Evolutionary conservation across 1,284 basidiomycete species (phyloP).

Genomic region (Cryptococcus sp.): DNA sequence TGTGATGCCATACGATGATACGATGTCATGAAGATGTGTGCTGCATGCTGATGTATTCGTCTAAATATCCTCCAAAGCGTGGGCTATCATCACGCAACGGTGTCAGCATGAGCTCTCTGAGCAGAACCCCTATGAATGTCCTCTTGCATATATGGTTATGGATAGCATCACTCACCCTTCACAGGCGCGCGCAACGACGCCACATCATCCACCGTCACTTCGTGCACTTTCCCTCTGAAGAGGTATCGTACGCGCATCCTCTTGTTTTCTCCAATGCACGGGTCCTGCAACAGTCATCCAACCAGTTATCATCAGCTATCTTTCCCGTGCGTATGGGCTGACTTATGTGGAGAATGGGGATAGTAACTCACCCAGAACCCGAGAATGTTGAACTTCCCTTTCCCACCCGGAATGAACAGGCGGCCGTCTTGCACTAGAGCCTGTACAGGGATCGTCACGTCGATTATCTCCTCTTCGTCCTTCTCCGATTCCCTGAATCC

Average conservation of each 20-base stretch:
- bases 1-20: no score
- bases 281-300: slow-evolving; percentile 33
- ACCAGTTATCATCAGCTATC: neutral
- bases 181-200: slow-evolving; percentile 73
- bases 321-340: neutral
- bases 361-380: slow-evolving; percentile 48
- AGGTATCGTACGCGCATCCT: slow-evolving; percentile 70
- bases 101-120: no score
- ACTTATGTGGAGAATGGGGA: neutral
- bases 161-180: slow-evolving; percentile 54
- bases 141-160: no score
- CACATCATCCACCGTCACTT: slow-evolving; percentile 72
- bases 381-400: slow-evolving; percentile 57
- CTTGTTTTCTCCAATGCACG: slow-evolving; percentile 54
- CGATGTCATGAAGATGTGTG: no score
- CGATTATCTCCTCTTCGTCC: slow-evolving; percentile 58
- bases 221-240: slow-evolving; percentile 73
- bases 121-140: no score
- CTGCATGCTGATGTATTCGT: no score
- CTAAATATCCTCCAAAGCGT: no score
- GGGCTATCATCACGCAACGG: no score
- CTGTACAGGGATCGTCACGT: slow-evolving; percentile 79
- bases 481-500: slow-evolving; percentile 57
- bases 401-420: slow-evolving; percentile 73
- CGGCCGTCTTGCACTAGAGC: slow-evolving; percentile 77